Base-by-base conservation (phyloP, 2,329 filamentous ascomycete species). In the Dactylellina drechsleri region DNA sequence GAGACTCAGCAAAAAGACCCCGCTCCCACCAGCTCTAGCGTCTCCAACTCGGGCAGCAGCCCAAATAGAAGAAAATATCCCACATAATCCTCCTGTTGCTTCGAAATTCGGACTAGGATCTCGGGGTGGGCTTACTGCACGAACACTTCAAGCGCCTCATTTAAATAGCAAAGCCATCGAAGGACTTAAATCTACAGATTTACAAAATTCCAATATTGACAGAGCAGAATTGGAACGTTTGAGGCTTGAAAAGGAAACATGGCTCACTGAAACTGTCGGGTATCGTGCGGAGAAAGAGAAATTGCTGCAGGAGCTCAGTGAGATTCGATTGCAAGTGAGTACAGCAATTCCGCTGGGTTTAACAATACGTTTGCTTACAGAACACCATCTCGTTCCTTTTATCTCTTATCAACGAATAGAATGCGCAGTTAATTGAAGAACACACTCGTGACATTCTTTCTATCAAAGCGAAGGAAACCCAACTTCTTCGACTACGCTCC, bases 401-500 rank as follows among this genome's bases (percentile, higher is more conserved):
- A 23, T 23, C 23, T 23, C 23, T 23, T 18, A 23, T n/a, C 43
- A 43, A 56, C 5, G 7, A 45, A 10, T 79, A 97, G 81, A 99
- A 99, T 80, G 95, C 95, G 23, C 91, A 95, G 77, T 85, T 99
- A 40, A 99, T 99, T 76, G 95, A 99, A 82, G 94, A 98, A 79
- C 94, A 98, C 81, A 99, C 95, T 0, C 87, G 94, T 56, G 94
- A 99, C 79, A 92, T 97, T 0, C 85, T 99, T 49, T 95, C 93
- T 79, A 96, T 99, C 83, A 98, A 98, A 82, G 95, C 95, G 13
- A 99, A 99, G 83, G 95, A 99, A 82, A 98, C 95, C 2, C 95
- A 99, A 80, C 87, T 99, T 4, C 94, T 98, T 8, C 90, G 95
- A 52, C 93, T 95, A 10, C 87, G 93, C 65, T 93, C 91, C 77